Base-by-base conservation (phyloP, 148 eudicot genomes). In the Fallopia convolvulus region DNA sequence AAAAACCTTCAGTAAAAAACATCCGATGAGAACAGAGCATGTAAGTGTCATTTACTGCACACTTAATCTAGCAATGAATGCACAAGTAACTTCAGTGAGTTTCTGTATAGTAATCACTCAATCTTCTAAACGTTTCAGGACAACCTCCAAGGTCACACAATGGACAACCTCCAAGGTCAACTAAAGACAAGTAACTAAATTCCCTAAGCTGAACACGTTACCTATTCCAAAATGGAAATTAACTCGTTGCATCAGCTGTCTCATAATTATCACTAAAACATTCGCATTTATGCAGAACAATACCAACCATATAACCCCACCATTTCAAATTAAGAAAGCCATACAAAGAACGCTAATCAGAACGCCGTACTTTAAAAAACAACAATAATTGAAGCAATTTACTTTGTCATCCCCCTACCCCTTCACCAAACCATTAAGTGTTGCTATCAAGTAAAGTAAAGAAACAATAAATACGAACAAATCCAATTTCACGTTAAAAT, bases 371-470 rank as follows among this genome's bases (percentile, higher is more conserved):
- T 61, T 9, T 10, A 61, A 61, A 23, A 9, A 65, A 65, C 40
- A 58, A 21, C 30, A 30, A 65, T 68, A 68, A 68, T 17, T 68
- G 72, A 68, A 68, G 72, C 72, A 36, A 68, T 68, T 68, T 33
- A 68, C 72, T 68, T 39, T 68, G 46, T 3, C 72, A 68, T 17
- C 71, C 68, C 44, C 72, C 44, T 4, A 33, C 36, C 70, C 39
- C 70, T 63, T 63, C 70, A 63, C 70, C 74, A 71, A 68, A 39
- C 49, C 74, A 68, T 68, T 9, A 68, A 32, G 11, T 7, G 23
- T 39, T 71, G 30, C 46, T 39, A 15, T 71, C 47, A 33, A 70
- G 20, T 73, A 9, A 72, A 48, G 75, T 48, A 73, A 42, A 53
- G 32, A 23, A 40, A 26, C 1, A 21, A 52, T 11, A 32, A 52